Percentiles rank a stretch among this genome's conserved stretches.
Conservation (phyloP, 495 filamentous ascomycete genomes). For the Beverwykella pulmonaria region DNA sequence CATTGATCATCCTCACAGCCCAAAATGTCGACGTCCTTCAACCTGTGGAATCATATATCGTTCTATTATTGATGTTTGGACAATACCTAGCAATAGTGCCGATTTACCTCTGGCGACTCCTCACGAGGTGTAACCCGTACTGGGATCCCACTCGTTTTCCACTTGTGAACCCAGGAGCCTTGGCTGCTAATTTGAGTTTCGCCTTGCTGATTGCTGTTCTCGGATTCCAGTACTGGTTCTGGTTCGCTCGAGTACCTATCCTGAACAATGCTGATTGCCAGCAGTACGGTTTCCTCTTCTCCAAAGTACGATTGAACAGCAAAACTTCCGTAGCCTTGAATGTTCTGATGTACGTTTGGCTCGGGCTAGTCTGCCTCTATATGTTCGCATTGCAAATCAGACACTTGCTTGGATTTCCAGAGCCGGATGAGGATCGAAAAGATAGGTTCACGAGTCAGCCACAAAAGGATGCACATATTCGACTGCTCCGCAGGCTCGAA, state of each 20-base stretch:
- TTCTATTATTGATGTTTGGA: constrained; percentile 46
- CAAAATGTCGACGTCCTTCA: constrained; percentile 20
- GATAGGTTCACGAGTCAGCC: constrained; percentile 1
- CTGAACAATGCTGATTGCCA: constrained; percentile 16
- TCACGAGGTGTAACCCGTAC: constrained; percentile 39
- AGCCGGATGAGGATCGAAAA: not conserved
- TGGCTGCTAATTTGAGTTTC: constrained; percentile 30
- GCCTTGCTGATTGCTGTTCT: constrained; percentile 40
- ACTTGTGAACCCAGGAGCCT: constrained; percentile 1
- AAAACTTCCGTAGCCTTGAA: constrained; percentile 18
- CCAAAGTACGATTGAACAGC: constrained; percentile 25
- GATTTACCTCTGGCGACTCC: constrained; percentile 43
- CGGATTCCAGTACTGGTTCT: constrained; percentile 50
- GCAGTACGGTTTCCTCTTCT: constrained; percentile 36
- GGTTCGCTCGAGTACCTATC: constrained; percentile 34
- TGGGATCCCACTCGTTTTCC: constrained; percentile 39
- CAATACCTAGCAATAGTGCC: constrained; percentile 43
- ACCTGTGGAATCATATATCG: constrained; percentile 41
- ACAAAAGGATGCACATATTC: constrained; percentile 14
- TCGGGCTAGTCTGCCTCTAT: constrained; percentile 20
- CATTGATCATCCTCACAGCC: constrained; percentile 28
- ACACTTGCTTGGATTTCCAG: not conserved
- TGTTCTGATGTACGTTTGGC: constrained; percentile 23
- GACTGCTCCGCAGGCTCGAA: constrained; percentile 33
- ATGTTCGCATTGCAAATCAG: constrained; percentile 15